Conservation (phyloP, 768 basidiomycete species). For the Cantharellus cinnabarinus region DNA sequence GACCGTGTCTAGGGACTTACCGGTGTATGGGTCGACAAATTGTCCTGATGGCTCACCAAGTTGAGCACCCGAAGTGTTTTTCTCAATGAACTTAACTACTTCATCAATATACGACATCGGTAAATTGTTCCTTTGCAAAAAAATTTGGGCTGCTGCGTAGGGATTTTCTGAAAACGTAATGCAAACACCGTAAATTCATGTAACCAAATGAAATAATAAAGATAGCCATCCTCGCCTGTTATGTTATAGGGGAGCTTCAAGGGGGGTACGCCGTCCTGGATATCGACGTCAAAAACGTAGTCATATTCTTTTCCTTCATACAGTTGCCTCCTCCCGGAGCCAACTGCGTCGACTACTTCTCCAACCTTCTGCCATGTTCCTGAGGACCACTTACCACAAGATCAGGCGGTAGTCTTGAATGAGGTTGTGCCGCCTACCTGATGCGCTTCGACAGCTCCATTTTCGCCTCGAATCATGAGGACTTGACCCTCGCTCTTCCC, state of each 20-base stretch:
- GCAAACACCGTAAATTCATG: neutral
- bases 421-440: conserved; percentile 31
- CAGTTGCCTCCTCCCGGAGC: conserved; percentile 76
- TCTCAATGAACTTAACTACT: conserved; percentile 84
- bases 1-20: conserved; percentile 17
- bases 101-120: conserved; percentile 69
- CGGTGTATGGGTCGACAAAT: conserved; percentile 81
- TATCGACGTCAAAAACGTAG: conserved; percentile 98
- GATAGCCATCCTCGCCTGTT: conserved; percentile 31
- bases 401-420: neutral
- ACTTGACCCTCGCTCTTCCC: conserved; percentile 91
- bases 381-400: conserved; percentile 1
- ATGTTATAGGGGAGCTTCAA: conserved; percentile 89
- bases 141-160: conserved; percentile 71
- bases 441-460: conserved; percentile 69
- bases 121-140: conserved; percentile 67
- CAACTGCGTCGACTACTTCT: conserved; percentile 87
- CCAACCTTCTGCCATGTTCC: conserved; percentile 81
- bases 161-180: conserved; percentile 53
- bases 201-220: neutral
- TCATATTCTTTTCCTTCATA: conserved; percentile 90
- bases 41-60: conserved; percentile 30
- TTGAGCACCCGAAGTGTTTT: conserved; percentile 62
- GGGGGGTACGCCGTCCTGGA: conserved; percentile 78
- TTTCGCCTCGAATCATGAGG: conserved; percentile 62